These are phyloP conservation scores for Haberlea rhodopensis DNA, from an alignment of 257 asterid species.

Conservation along the genomic window DNA sequence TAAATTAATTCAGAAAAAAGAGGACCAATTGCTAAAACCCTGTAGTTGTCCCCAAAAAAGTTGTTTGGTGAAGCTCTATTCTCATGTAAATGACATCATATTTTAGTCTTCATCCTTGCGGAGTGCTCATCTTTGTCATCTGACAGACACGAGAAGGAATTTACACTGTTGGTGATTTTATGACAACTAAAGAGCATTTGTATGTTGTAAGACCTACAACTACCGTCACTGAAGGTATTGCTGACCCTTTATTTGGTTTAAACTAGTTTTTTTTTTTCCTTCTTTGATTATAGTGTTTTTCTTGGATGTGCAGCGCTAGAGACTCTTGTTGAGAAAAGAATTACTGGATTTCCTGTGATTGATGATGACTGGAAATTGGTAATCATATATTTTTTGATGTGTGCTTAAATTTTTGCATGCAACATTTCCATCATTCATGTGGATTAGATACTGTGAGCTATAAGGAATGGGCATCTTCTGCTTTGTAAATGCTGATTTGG, in stretches of 20 bases:
- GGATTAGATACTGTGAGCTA: neutral
- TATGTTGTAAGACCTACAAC: slow-evolving; percentile 72
- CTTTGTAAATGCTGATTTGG: neutral
- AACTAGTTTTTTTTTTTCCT: slow-evolving; percentile 2
- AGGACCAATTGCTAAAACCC: slow-evolving; percentile 3
- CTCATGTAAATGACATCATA: neutral
- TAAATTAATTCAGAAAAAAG: neutral
- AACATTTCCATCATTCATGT: neutral
- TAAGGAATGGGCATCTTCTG: neutral
- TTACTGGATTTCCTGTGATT: slow-evolving; percentile 91
- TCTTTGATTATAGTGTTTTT: slow-evolving; percentile 15
- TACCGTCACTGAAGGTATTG: slow-evolving; percentile 80
- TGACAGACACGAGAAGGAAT: slow-evolving; percentile 56
- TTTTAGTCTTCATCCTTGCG: slow-evolving; percentile 17
- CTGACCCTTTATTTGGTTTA: slow-evolving; percentile 9
- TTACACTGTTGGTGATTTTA: slow-evolving; percentile 82
- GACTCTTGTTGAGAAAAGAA: slow-evolving; percentile 73
- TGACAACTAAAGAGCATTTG: slow-evolving; percentile 66
- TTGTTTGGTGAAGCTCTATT: neutral
- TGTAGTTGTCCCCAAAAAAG: neutral
- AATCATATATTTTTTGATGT: slow-evolving; percentile 26
- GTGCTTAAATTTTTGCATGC: neutral
- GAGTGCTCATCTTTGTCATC: slow-evolving; percentile 18
- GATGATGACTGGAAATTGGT: slow-evolving; percentile 94
- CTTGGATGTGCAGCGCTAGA: slow-evolving; percentile 60